These are phyloP conservation scores for Chrysoporthe deuterocubensis DNA, from an alignment of 2,329 filamentous ascomycete genomes.

Conservation along the genomic window DNA sequence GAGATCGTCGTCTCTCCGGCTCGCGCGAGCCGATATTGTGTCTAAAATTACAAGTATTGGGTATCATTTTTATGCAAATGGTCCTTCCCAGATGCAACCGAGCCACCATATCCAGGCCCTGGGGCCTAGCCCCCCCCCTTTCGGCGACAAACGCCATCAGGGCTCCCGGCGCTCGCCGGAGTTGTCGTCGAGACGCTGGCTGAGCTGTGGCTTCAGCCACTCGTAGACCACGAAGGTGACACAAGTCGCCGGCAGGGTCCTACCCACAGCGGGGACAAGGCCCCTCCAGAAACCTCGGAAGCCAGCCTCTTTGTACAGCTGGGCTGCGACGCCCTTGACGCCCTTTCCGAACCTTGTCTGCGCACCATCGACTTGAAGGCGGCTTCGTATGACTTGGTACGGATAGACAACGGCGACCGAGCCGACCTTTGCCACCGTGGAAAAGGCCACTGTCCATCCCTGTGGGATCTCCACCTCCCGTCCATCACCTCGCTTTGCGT, in stretches of 20 bases:
- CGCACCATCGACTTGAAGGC: conserved; percentile 88
- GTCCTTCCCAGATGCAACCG: conserved; percentile 5
- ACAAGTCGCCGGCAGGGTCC: conserved; percentile 93
- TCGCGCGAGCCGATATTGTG: not conserved
- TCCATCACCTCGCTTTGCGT: conserved; percentile 34
- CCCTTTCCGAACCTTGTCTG: conserved; percentile 74
- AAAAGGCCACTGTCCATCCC: conserved; percentile 79
- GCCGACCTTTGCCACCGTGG: conserved; percentile 80
- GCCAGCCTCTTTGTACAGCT: conserved; percentile 82
- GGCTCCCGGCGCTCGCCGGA: not conserved
- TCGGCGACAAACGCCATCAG: not conserved
- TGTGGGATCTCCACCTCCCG: conserved; percentile 59
- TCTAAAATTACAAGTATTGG: conserved; percentile 10
- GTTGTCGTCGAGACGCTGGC: not conserved
- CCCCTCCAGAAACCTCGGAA: conserved; percentile 88
- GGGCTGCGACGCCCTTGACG: conserved; percentile 68
- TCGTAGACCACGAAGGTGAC: conserved; percentile 98
- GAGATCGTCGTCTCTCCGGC: not conserved
- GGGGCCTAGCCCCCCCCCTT: no score
- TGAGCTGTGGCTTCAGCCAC: conserved; percentile 79
- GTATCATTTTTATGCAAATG: conserved; percentile 13
- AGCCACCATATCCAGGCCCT: not conserved
- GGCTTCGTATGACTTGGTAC: conserved; percentile 87
- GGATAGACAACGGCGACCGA: conserved; percentile 92
- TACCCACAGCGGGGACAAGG: conserved; percentile 82